A percentile compares a stretch with the other conserved stretches of the same genome.
Evolutionary conservation across 768 basidiomycete genomes (phyloP).

Genomic region (Pisolithus marmoratus): DNA sequence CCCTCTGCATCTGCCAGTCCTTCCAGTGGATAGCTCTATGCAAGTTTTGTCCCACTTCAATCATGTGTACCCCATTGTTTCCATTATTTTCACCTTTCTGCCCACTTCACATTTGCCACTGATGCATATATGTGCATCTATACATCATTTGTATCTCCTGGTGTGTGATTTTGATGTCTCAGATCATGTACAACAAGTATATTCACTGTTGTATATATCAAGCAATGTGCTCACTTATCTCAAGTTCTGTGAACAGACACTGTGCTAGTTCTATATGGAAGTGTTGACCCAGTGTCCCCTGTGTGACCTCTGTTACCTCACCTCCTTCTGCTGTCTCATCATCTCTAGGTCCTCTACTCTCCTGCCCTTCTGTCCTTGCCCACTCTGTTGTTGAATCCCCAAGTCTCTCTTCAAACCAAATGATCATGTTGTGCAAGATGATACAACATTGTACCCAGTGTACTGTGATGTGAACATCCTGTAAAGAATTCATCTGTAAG

Average conservation of each 20-base stretch:
- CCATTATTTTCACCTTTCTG: neutral
- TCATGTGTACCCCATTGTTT: neutral
- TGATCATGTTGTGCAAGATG: conserved; percentile 4
- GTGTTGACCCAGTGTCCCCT: neutral
- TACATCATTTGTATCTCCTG: neutral
- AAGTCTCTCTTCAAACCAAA: neutral
- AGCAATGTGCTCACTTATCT: neutral
- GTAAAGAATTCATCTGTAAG: neutral
- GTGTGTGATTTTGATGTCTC: neutral
- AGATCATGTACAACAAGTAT: neutral
- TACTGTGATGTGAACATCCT: neutral
- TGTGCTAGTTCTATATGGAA: neutral
- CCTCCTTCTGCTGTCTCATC: neutral
- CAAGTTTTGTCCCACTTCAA: neutral
- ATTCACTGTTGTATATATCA: neutral
- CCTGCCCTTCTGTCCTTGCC: neutral
- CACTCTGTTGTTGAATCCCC: neutral
- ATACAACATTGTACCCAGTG: conserved; percentile 3
- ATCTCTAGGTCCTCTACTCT: neutral
- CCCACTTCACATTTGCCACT: neutral
- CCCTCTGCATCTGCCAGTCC: neutral
- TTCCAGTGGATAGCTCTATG: neutral
- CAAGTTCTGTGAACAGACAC: neutral
- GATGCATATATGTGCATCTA: neutral
- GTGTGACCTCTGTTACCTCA: neutral